Conservation (phyloP, 2,329 filamentous ascomycete genomes). For the Ophiostoma ips region DNA sequence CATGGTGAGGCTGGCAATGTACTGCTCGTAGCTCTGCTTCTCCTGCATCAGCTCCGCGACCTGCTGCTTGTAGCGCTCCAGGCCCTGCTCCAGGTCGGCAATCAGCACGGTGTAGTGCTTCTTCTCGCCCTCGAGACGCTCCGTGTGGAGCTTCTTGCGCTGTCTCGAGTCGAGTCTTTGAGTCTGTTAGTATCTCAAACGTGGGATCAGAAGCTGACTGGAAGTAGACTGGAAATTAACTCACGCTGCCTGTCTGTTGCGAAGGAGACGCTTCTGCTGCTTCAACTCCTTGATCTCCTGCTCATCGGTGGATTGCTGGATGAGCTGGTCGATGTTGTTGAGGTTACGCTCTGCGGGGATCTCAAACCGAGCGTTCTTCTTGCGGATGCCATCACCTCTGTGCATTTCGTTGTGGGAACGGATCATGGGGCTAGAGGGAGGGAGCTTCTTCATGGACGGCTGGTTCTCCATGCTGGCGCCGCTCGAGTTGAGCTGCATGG, state of each 20-base stretch:
- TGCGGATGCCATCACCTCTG: conserved; percentile 79
- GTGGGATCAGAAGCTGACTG: conserved; percentile 11
- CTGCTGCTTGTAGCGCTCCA: conserved; percentile 53
- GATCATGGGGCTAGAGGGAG: conserved; percentile 52
- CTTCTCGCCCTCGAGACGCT: conserved; percentile 93
- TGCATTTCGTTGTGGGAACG: conserved; percentile 64
- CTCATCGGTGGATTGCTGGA: conserved; percentile 75
- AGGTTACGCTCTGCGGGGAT: conserved; percentile 90
- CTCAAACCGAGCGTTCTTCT: conserved; percentile 98
- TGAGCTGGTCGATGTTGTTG: conserved; percentile 87
- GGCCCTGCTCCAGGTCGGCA: conserved; percentile 62
- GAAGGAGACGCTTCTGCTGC: conserved; percentile 87
- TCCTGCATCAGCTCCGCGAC: conserved; percentile 58
- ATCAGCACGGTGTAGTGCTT: conserved; percentile 74
- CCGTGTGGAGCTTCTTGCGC: conserved; percentile 95
- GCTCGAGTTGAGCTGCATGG: conserved; percentile 9
- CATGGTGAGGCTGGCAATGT: conserved; percentile 61
- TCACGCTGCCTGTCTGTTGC: conserved; percentile 95
- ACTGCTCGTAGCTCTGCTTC: conserved; percentile 60
- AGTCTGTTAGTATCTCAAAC: neutral
- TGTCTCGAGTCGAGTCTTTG: conserved; percentile 87
- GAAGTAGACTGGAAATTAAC: conserved; percentile 26
- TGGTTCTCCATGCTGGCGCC: conserved; percentile 31
- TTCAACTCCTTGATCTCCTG: conserved; percentile 96
- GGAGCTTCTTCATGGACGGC: conserved; percentile 43